These are phyloP conservation scores for Darksidea phi DNA, from an alignment of 495 filamentous ascomycete genomes.

Conservation along the genomic window DNA sequence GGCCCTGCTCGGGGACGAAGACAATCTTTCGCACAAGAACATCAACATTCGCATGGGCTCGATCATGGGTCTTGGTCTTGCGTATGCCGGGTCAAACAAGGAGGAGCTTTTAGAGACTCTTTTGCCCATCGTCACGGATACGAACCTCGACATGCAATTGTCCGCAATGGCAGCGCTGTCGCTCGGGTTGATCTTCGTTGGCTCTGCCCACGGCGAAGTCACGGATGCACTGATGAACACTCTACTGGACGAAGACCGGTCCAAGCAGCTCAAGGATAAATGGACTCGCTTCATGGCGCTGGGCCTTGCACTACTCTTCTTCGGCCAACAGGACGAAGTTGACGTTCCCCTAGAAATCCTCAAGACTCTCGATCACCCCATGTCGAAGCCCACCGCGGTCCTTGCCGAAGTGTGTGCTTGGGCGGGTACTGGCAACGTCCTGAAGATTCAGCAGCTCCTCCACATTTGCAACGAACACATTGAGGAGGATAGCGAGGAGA, in stretches of 20 bases:
- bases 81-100: conserved; percentile 89
- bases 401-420: conserved; percentile 95
- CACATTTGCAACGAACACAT: conserved; percentile 98
- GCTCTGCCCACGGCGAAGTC: conserved; percentile 83
- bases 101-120: conserved; percentile 77
- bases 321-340: conserved; percentile 94
- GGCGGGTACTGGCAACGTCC: conserved; percentile 93
- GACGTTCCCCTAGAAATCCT: conserved; percentile 93
- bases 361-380: conserved; percentile 92
- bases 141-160: conserved; percentile 83
- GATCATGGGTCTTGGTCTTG: conserved; percentile 93
- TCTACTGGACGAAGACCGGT: conserved; percentile 84
- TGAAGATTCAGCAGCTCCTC: conserved; percentile 93
- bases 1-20: conserved; percentile 74
- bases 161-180: conserved; percentile 95
- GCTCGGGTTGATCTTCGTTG: conserved; percentile 87
- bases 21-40: conserved; percentile 74
- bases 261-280: conserved; percentile 87
- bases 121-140: conserved; percentile 80
- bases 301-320: conserved; percentile 89
- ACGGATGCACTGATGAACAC: conserved; percentile 86
- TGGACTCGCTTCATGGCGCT: conserved; percentile 97
- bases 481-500: conserved; percentile 82
- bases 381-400: conserved; percentile 84
- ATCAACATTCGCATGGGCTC: conserved; percentile 71